Evolutionary conservation across 2,329 filamentous ascomycete species (phyloP).

Genomic region (Aspergillus melleus): DNA sequence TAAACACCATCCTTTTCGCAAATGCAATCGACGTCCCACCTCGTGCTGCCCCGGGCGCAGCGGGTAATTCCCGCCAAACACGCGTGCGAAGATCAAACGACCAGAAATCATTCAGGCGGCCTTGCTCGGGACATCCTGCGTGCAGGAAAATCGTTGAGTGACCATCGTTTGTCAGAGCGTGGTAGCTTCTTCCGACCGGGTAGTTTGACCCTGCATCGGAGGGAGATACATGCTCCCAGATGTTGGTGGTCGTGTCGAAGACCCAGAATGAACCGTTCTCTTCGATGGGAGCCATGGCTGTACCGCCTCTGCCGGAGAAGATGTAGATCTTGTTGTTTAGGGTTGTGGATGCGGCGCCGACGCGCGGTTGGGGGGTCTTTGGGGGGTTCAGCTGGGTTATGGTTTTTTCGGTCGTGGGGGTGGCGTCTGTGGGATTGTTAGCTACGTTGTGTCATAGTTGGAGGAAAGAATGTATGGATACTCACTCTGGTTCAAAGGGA

Average conservation of each 20-base stretch:
- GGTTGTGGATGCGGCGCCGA: slow-evolving; percentile 70
- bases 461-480: background rate
- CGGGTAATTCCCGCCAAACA: slow-evolving; percentile 67
- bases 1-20: slow-evolving; percentile 65
- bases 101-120: slow-evolving; percentile 71
- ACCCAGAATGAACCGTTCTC: slow-evolving; percentile 75
- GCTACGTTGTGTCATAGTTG: too few relatives aligned
- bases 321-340: slow-evolving; percentile 72
- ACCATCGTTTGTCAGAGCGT: slow-evolving; percentile 62
- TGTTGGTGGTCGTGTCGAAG: slow-evolving; percentile 64
- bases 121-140: slow-evolving; percentile 68
- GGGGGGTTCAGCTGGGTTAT: slow-evolving; percentile 2
- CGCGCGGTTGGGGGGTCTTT: slow-evolving; percentile 62
- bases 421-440: background rate
- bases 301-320: slow-evolving; percentile 75
- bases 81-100: slow-evolving; percentile 66
- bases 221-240: slow-evolving; percentile 67
- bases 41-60: slow-evolving; percentile 66
- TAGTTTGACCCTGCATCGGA: slow-evolving; percentile 44
- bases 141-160: slow-evolving; percentile 73
- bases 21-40: slow-evolving; percentile 69
- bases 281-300: slow-evolving; percentile 68
- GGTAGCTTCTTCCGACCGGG: slow-evolving; percentile 70
- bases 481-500: slow-evolving; percentile 50
- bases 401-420: background rate